A percentile compares a stretch with the other conserved stretches of the same genome.
phyloP scores from a whole-genome alignment of 2,329 filamentous ascomycete species.

The Fusarium sp. region DNA sequence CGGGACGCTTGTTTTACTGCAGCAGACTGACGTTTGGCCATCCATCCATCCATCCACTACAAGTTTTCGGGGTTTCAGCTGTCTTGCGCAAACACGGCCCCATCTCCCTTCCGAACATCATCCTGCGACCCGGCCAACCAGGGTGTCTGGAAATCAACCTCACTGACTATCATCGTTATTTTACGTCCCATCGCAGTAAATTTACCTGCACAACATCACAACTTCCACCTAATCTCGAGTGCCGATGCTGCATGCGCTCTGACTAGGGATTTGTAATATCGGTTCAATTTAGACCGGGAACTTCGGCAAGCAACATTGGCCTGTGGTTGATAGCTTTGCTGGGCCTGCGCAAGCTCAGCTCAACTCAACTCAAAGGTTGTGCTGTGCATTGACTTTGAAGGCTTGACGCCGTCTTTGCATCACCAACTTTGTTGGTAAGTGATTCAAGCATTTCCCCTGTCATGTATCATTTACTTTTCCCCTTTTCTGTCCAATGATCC shows the following conservation, averaged over 20 bases:
- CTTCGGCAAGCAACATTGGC: slow-evolving; percentile 28
- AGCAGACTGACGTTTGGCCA: slow-evolving; percentile 23
- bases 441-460: slow-evolving; percentile 13
- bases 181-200: slow-evolving; percentile 38
- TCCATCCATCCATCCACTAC: slow-evolving; percentile 25
- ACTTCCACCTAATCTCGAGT: slow-evolving; percentile 25
- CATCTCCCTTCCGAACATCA: slow-evolving; percentile 26
- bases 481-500: slow-evolving; percentile 27
- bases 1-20: slow-evolving; percentile 20
- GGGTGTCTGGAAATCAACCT: slow-evolving; percentile 30
- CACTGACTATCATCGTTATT: slow-evolving; percentile 22
- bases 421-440: slow-evolving; percentile 39
- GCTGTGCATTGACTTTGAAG: slow-evolving; percentile 21
- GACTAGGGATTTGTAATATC: slow-evolving; percentile 34
- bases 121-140: slow-evolving; percentile 43
- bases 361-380: background rate
- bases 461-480: slow-evolving; percentile 7
- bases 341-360: slow-evolving; percentile 8
- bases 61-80: slow-evolving; percentile 24
- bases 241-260: slow-evolving; percentile 41
- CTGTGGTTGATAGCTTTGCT: slow-evolving; percentile 27
- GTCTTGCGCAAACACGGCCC: slow-evolving; percentile 23
- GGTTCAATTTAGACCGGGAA: slow-evolving; percentile 29
- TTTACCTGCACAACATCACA: slow-evolving; percentile 40
- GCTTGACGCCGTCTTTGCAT: slow-evolving; percentile 30